Base-by-base conservation (phyloP, 2,329 filamentous ascomycete genomes). In the Pseudogymnoascus sp. region DNA sequence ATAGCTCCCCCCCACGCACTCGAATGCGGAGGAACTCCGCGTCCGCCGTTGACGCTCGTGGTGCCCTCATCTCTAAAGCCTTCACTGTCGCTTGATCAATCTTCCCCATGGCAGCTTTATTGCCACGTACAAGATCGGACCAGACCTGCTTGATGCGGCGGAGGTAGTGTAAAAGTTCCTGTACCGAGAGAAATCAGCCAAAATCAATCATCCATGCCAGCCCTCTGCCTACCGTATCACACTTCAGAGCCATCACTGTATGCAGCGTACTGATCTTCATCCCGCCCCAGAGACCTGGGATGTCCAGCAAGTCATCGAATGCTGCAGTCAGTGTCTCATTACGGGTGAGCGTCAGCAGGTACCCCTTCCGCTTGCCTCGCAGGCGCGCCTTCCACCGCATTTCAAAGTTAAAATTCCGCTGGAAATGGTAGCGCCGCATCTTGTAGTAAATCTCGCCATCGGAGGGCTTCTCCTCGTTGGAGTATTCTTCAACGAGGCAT, bases 401-500 rank as follows among this genome's bases (percentile, higher is more conserved):
- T 23, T 45, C 10, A 4, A 23, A 45, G 18, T 11, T 45, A 4
- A 5, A 23, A 11, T 45, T 23, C 5, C 11, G 18, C 11, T 45
- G 10, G 12, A 45, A 45, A 4, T 45, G 18, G 8, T 45, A 45
- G 3, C 10, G 10, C 2, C 18, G 18, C 12, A 45, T 45, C 40
- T 45, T 45, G 18, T 4, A 10, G 18, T 45, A 45, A 11, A 23
- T 23, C 40, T 45, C 40, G 18, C 18, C 40, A 45, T 45, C 18
- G 1, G 51, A 70, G 18, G 69, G 68, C 12, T 63, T 64, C 57
- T 69, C 67, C 64, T 73, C 63, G 42, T 72, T 72, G 6, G 68
- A 60, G 64, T 74, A 74, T 67, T 73, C 71, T 47, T 74, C 68
- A 23, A 69, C 65, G 16, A 74, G 67, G 8, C 67, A 29, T 23